Percentiles rank a stretch among this genome's conserved stretches.
phyloP scores from a whole-genome alignment of 164 flowering plant genomes.

The Chimonanthus salicifolius region DNA sequence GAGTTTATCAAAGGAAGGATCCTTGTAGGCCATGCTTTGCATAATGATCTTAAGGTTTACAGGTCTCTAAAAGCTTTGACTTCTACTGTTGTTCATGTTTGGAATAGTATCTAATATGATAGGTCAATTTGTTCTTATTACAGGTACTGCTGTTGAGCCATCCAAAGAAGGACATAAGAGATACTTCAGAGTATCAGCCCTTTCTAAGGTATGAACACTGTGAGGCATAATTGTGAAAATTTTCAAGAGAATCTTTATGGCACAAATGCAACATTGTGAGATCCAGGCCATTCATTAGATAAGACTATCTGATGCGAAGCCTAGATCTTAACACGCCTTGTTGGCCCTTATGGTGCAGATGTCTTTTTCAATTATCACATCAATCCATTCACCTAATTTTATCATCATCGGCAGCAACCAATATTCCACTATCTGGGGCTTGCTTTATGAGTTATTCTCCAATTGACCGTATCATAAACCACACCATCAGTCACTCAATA shows the following conservation, averaged over 20 bases:
- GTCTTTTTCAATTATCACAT: background rate
- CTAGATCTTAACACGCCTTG: background rate
- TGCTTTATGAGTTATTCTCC: no score
- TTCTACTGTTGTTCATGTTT: background rate
- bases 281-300: background rate
- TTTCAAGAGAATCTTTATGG: background rate
- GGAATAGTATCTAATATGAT: background rate
- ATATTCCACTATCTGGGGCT: background rate
- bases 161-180: conserved; percentile 77
- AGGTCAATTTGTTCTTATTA: conserved; percentile 4
- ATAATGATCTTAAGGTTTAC: conserved; percentile 77
- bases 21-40: conserved; percentile 94
- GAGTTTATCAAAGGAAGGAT: conserved; percentile 72
- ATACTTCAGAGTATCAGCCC: conserved; percentile 70
- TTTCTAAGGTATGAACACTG: conserved; percentile 48
- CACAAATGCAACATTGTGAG: background rate
- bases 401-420: no score
- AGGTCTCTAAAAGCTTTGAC: background rate
- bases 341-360: background rate
- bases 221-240: background rate
- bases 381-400: background rate
- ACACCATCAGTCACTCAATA: no score
- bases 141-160: conserved; percentile 80
- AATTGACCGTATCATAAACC: no score
- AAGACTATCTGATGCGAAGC: background rate